Percentiles rank a stretch among this genome's conserved stretches.
phyloP scores from a whole-genome alignment of 2,329 filamentous ascomycete genomes.

The Juglanconis sp. region DNA sequence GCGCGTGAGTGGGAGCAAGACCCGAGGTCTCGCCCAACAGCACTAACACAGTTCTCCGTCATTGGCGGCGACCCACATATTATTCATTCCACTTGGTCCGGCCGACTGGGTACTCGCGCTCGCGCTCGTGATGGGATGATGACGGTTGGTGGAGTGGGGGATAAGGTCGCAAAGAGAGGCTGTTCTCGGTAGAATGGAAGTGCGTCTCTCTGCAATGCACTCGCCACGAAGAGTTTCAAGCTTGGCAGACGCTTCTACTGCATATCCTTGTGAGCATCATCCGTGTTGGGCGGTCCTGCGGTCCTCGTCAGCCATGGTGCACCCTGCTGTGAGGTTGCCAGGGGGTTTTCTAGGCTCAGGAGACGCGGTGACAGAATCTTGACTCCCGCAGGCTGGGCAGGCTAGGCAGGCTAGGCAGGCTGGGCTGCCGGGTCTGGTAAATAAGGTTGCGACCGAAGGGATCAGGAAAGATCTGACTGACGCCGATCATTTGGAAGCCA shows the following conservation, averaged over 20 bases:
- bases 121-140: not conserved
- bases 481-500: not conserved
- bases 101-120: too few species aligned
- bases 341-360: too few species aligned
- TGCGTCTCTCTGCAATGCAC: too few species aligned
- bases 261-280: not conserved
- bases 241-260: not conserved
- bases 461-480: not conserved
- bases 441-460: too few species aligned
- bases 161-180: not conserved
- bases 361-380: not conserved
- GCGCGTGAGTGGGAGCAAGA: not conserved
- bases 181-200: not conserved
- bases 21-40: too few species aligned
- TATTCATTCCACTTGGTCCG: too few species aligned
- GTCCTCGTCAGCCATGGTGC: not conserved
- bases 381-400: too few species aligned
- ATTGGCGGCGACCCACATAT: too few species aligned
- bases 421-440: too few species aligned
- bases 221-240: not conserved
- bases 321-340: not conserved
- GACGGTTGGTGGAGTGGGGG: not conserved
- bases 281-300: not conserved
- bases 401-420: too few species aligned
- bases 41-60: too few species aligned